Evolutionary conservation across 345 rosid species (phyloP), one percentile per base, ranked within the genome.

Genomic region (Physaria fendleri): DNA sequence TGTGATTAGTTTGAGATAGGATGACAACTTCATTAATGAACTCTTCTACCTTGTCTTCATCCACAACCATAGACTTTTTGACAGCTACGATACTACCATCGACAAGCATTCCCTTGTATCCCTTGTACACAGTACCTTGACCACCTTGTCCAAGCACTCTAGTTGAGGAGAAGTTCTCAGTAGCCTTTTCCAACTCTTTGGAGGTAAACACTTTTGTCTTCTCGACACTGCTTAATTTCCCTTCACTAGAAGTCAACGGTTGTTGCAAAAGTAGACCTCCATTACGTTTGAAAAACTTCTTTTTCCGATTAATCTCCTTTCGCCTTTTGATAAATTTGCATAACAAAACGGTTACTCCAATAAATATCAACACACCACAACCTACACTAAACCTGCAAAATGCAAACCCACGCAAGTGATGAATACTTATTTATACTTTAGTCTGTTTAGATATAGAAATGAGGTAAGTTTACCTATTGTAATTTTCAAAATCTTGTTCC

Each of bases 141-240:
- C 71, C 76, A 50, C 76, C 76, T 21, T 65, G 67, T n/a, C 76
- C 76, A 34, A 71, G 71, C 27, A 65, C 13, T 6, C 76, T 35
- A 6, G 51, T 64, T 18, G 25, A 46, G 49, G 29, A 50, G 4
- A 57, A 71, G 18, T 59, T 65, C 43, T 71, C 70, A 0, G 76
- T 71, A 11, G 76, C 75, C 42, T 48, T 71, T 25, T 64, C 33
- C n/a, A 71, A 52, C 42, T 64, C 75, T 0, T 14, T 33, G 0
- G 71, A 64, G 61, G 52, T 57, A 35, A 58, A 71, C 51, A 71
- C 48, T 43, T 28, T 65, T 0, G 76, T 41, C 33, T 2, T 57
- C 50, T 65, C 76, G 25, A 43, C 66, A 15, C 35, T 58, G 2
- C n/a, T n/a, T n/a, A n/a, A n/a, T n/a, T n/a, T n/a, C n/a, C 62